Conservation (phyloP, 164 flowering plant genomes). For the Nelumbo lutea region DNA sequence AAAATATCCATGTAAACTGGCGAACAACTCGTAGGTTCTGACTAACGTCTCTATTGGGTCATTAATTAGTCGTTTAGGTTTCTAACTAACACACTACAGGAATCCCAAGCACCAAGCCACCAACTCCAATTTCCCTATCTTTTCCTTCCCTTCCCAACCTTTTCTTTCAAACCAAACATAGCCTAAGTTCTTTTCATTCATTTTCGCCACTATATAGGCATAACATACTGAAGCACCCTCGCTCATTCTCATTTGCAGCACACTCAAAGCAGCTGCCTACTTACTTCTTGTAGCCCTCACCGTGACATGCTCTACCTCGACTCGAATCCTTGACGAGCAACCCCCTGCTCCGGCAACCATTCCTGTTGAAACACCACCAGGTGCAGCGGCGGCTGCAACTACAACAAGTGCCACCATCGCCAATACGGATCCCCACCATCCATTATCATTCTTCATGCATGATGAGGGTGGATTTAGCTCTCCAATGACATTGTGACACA, state of each 20-base stretch:
- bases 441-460: constrained; percentile 46
- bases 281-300: constrained; percentile 34
- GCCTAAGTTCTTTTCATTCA: too few relatives aligned
- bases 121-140: too few relatives aligned
- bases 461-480: constrained; percentile 9
- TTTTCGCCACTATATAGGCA: too few relatives aligned
- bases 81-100: too few relatives aligned
- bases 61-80: too few relatives aligned
- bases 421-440: constrained; percentile 12
- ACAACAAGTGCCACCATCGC: constrained; percentile 3
- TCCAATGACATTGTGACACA: background rate
- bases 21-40: too few relatives aligned
- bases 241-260: background rate
- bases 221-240: too few relatives aligned
- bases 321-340: constrained; percentile 47
- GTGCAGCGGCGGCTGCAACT: background rate
- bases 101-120: too few relatives aligned
- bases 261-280: constrained; percentile 21
- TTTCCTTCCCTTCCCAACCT: too few relatives aligned
- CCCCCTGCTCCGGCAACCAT: constrained; percentile 12
- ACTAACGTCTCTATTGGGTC: too few relatives aligned
- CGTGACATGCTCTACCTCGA: constrained; percentile 29
- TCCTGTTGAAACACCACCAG: constrained; percentile 8
- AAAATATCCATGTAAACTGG: too few relatives aligned
- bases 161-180: too few relatives aligned